Conservation (phyloP, 495 filamentous ascomycete species). For the Aspergillus egyptiacus region DNA sequence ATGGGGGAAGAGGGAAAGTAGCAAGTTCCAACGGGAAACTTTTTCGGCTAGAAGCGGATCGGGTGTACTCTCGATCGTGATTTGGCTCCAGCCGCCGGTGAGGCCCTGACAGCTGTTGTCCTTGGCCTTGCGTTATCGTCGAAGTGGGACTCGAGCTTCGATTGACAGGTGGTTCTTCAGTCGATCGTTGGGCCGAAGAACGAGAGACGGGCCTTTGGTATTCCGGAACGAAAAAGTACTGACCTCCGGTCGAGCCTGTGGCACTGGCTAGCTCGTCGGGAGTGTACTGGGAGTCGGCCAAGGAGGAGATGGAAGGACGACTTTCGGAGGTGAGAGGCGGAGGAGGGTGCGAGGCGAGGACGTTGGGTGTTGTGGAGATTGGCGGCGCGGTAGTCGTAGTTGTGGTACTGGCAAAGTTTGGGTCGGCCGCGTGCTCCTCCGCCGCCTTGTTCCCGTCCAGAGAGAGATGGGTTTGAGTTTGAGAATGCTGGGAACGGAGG, state of each 20-base stretch:
- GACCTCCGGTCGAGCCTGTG: conserved; percentile 5
- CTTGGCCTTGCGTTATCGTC: neutral
- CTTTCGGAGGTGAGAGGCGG: conserved; percentile 6
- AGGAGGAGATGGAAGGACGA: conserved; percentile 12
- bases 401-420: conserved; percentile 6
- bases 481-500: neutral
- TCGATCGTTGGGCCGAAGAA: neutral
- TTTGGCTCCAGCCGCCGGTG: conserved; percentile 1
- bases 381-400: neutral
- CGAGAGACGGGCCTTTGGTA: conserved; percentile 1
- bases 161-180: conserved; percentile 4
- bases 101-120: neutral
- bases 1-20: conserved; percentile 14
- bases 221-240: conserved; percentile 11
- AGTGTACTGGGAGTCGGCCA: conserved; percentile 8
- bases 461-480: neutral
- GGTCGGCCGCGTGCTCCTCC: conserved; percentile 9
- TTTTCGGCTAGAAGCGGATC: conserved; percentile 7
- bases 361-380: conserved; percentile 7
- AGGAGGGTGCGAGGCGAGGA: conserved; percentile 2
- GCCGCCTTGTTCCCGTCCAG: conserved; percentile 4
- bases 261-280: conserved; percentile 11
- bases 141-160: neutral
- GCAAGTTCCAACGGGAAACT: conserved; percentile 14
- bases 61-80: conserved; percentile 8